A percentile compares a stretch with the other conserved stretches of the same genome.
Evolutionary conservation across 2,329 filamentous ascomycete genomes (phyloP).

Genomic region (Cryphonectria nitschkei): DNA sequence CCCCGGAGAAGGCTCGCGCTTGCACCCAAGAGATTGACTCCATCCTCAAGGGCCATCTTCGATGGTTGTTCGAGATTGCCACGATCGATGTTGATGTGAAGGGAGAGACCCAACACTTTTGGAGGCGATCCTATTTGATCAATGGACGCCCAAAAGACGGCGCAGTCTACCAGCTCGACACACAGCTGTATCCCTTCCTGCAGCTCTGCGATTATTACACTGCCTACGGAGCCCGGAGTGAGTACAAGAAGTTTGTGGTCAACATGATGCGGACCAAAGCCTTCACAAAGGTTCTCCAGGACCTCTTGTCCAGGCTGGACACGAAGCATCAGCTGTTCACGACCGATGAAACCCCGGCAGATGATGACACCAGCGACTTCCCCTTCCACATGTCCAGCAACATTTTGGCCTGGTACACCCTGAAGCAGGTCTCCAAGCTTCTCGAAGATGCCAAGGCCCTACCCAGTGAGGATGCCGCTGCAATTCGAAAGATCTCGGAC

Average conservation of each 20-base stretch:
- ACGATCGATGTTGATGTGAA: slow-evolving; percentile 4
- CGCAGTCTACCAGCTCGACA: slow-evolving; percentile 32
- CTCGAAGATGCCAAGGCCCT: slow-evolving; percentile 2
- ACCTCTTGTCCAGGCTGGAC: slow-evolving; percentile 23
- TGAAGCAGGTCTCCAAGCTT: slow-evolving; percentile 16
- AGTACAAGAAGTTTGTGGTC: slow-evolving; percentile 9
- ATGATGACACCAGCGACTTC: slow-evolving; percentile 28
- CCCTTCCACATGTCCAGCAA: slow-evolving; percentile 32
- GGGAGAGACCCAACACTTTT: slow-evolving; percentile 18
- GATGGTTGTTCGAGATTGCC: slow-evolving; percentile 31
- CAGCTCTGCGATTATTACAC: slow-evolving; percentile 32
- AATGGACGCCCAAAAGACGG: slow-evolving; percentile 32
- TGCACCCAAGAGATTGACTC: slow-evolving; percentile 5
- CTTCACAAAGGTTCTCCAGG: slow-evolving; percentile 22
- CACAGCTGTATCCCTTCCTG: slow-evolving; percentile 33
- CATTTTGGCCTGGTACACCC: slow-evolving; percentile 31
- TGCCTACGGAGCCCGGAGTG: neutral
- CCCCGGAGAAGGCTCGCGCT: neutral
- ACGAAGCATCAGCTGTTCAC: slow-evolving; percentile 20
- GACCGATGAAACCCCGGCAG: slow-evolving; percentile 32
- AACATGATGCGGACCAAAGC: slow-evolving; percentile 19
- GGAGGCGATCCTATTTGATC: slow-evolving; percentile 33
- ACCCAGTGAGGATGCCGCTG: neutral
- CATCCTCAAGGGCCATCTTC: slow-evolving; percentile 25
- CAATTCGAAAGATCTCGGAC: neutral